phyloP scores from a whole-genome alignment of 2,329 filamentous ascomycete genomes.

The Fusarium sp. region DNA sequence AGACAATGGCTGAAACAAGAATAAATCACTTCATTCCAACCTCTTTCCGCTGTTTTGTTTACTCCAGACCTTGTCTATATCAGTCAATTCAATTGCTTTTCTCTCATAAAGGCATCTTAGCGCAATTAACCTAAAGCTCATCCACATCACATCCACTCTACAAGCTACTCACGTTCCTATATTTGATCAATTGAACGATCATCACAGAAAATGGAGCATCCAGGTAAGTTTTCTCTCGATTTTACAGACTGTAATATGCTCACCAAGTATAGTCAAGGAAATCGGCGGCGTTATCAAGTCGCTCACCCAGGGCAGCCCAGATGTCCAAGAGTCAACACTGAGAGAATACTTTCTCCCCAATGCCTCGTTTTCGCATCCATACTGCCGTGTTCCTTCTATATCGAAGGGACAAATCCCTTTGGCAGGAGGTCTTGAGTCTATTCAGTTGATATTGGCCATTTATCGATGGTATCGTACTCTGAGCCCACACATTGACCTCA shows the following conservation, averaged over 20 bases:
- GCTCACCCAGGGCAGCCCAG: conserved; percentile 73
- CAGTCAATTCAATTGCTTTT: background rate
- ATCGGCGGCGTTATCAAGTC: conserved; percentile 72
- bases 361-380: conserved; percentile 80
- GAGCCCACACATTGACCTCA: conserved; percentile 75
- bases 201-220: conserved; percentile 48
- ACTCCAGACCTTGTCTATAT: background rate
- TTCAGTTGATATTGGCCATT: conserved; percentile 72
- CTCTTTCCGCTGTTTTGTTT: conserved; percentile 6
- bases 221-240: conserved; percentile 45
- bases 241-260: background rate
- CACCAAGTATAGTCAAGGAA: conserved; percentile 58
- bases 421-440: conserved; percentile 63
- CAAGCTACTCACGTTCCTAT: background rate
- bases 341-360: conserved; percentile 77
- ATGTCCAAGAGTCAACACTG: conserved; percentile 71
- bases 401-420: conserved; percentile 53
- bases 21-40: conserved; percentile 27
- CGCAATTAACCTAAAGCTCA: background rate
- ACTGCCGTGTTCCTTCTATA: conserved; percentile 74
- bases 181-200: background rate
- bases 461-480: conserved; percentile 89
- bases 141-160: background rate
- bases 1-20: conserved; percentile 26
- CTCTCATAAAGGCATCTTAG: background rate